Base-by-base conservation (phyloP, 2,329 filamentous ascomycete species). In the Curvularia lunata region DNA sequence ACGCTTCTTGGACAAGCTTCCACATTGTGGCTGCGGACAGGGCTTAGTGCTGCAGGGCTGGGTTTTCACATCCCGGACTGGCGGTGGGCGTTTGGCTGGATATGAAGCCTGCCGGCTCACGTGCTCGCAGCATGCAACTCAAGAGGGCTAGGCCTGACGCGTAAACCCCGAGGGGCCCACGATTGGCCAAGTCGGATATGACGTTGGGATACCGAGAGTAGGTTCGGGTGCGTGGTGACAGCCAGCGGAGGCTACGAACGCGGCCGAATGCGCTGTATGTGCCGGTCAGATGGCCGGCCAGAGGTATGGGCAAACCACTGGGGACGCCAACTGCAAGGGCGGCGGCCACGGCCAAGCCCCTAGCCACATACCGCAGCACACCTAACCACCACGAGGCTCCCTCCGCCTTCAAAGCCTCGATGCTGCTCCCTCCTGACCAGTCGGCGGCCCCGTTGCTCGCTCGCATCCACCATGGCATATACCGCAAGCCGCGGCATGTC, bases 41-140 rank as follows among this genome's bases (percentile, higher is more conserved):
- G 58, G 60, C 58, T 61, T 61, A 54, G 59, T 40, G 43, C 58
- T 41, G 54, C 50, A 52, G 48, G 53, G 45, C 48, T 59, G 48
- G 49, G 41, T 59, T 47, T 42, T 56, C 40, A 30, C 59, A 41
- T 49, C 40, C 56, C 42, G 41, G 48, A 59, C 56, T 57, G 54
- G 56, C 61, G 61, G 59, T 64, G 59, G 59, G 47, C 42, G 41
- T 50, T 40, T 45, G 43, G 48, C 51, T 38, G 48, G 28, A 54
- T 34, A 49, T 54, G 42, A 57, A 43, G 50, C 41, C 32, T 52
- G 52, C 34, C 32, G 41, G 45, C 46, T 61, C 66, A 68, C 66
- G 62, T 68, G 66, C 45, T 68, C 66, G 66, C 66, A 59, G 51
- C 30, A 68, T 67, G 56, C 32, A 43, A 30, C 66, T 55, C 56